Evolutionary conservation across 768 basidiomycete species (phyloP), one percentile per base, ranked within the genome.

Genomic region (Filobasidium wieringae): DNA sequence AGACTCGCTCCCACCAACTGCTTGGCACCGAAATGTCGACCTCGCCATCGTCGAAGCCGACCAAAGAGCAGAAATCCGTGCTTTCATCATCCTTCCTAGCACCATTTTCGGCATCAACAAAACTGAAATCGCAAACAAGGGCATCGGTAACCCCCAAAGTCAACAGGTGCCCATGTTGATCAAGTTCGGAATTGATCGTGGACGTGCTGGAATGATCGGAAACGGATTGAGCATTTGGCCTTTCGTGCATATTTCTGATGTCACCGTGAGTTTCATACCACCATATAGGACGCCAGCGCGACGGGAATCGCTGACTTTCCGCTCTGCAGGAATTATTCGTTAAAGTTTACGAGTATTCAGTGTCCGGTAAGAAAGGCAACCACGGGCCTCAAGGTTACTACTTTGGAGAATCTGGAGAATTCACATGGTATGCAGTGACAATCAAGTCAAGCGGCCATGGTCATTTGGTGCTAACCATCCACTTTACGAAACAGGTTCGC

Each of bases 301-400:
- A 37, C n/a, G 36, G 36, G 36, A 9, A 37, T n/a, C 36, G 36
- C n/a, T 37, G 36, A 37, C n/a, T n/a, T n/a, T 9, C 36, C 36
- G 9, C 36, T 9, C n/a, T 37, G 22, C 43, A 47, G 43, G 54
- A 57, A 30, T 67, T 72, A 19, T 72, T 68, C 63, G 54, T 60
- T 3, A 43, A 66, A 12, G 64, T 73, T 19, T 70, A 67, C 55
- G 53, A 58, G 14, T 58, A 63, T 17, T 51, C 69, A 0, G 59
- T 63, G 19, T 45, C 53, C 9, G 64, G 60, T 19, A 61, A 65
- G 37, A 70, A 69, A 43, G 69, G 70, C 24, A 55, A 55, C 29
- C 72, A 73, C 59, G 72, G 72, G 37, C 61, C 58, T 17, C 62
- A 64, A 26, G 72, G 72, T 14, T 73, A 68, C 59, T 73, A 69